These are phyloP conservation scores for Pyrenopolyporus hunteri DNA, from an alignment of 495 filamentous ascomycete genomes.

Conservation along the genomic window DNA sequence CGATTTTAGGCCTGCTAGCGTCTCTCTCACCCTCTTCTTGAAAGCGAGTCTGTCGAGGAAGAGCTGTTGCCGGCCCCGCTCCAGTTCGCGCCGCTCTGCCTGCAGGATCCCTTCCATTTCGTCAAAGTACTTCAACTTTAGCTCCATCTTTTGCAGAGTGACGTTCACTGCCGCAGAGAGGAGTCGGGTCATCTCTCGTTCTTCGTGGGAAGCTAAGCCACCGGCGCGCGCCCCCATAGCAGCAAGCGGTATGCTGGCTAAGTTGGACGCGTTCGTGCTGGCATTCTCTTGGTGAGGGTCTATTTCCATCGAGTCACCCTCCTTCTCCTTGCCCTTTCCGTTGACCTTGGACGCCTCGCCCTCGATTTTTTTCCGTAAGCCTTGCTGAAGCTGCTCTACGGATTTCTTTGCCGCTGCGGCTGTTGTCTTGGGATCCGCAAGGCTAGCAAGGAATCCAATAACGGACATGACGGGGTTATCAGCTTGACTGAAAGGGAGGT, in stretches of 20 bases:
- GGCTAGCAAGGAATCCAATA: constrained; percentile 86
- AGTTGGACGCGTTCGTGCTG: constrained; percentile 56
- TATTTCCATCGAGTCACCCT: constrained; percentile 63
- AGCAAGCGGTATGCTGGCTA: constrained; percentile 82
- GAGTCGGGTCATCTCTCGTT: constrained; percentile 92
- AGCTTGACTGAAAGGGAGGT: constrained; percentile 82
- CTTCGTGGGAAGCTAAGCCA: constrained; percentile 90
- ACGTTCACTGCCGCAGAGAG: constrained; percentile 86
- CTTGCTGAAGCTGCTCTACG: constrained; percentile 80
- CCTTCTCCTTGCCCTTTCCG: constrained; percentile 61
- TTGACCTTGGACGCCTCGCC: constrained; percentile 60
- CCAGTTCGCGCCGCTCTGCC: constrained; percentile 89
- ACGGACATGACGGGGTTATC: constrained; percentile 98
- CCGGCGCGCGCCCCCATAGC: constrained; percentile 83
- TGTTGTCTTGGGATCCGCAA: constrained; percentile 85
- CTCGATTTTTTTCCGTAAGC: constrained; percentile 74
- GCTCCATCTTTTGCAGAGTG: constrained; percentile 80
- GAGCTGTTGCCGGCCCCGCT: constrained; percentile 86
- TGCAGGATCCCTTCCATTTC: constrained; percentile 93
- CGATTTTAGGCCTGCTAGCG: constrained; percentile 75
- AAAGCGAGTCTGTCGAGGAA: constrained; percentile 91
- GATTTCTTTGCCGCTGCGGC: constrained; percentile 86
- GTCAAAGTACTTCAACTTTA: constrained; percentile 90
- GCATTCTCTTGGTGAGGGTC: constrained; percentile 52
- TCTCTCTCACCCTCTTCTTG: constrained; percentile 82